These are phyloP conservation scores for Cladosporium sp. DNA, from an alignment of 2,329 filamentous ascomycete genomes.

Conservation along the genomic window DNA sequence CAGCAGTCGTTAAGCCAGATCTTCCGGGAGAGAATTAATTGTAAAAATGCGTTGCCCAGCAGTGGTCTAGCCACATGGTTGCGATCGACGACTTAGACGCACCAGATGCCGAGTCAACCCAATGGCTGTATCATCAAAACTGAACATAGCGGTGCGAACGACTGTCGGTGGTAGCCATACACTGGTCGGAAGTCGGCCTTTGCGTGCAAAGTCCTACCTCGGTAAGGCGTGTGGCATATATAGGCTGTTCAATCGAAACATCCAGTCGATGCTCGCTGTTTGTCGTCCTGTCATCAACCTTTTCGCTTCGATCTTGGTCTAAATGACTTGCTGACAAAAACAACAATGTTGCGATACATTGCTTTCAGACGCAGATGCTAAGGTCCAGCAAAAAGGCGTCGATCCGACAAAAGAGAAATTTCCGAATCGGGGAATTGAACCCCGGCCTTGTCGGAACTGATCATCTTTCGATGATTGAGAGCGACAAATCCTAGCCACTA, in stretches of 20 bases:
- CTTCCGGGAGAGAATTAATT: background rate
- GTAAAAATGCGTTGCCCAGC: background rate
- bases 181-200: background rate
- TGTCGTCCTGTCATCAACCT: background rate
- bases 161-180: background rate
- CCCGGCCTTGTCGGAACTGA: constrained; percentile 15
- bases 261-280: background rate
- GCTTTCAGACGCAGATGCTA: background rate
- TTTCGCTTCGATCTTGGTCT: background rate
- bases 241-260: background rate
- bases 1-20: background rate
- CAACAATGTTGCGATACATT: background rate
- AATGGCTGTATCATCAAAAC: background rate
- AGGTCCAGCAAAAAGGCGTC: background rate
- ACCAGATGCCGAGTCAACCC: background rate
- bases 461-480: constrained; percentile 14
- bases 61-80: background rate
- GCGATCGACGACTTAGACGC: background rate
- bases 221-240: background rate
- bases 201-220: background rate
- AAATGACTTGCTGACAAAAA: background rate
- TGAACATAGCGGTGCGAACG: background rate
- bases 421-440: constrained; percentile 16
- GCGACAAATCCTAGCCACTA: constrained; percentile 17
- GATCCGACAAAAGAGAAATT: background rate